Base-by-base conservation (phyloP, 176 grass and related monocot genomes). In the Triticum urartu region DNA sequence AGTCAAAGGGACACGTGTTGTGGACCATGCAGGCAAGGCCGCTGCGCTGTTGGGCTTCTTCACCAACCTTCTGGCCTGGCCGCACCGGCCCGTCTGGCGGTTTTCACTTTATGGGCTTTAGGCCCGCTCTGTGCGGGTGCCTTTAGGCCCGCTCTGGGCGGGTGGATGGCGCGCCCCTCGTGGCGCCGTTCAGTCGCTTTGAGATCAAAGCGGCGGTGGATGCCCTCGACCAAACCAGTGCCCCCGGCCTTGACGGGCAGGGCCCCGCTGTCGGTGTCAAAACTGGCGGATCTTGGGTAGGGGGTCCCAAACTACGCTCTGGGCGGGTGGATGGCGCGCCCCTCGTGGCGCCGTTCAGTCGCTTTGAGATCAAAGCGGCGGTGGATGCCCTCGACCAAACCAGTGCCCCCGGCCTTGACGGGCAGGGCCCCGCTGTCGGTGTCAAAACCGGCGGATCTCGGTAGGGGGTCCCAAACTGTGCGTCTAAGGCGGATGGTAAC, bases 51-150 rank as follows among this genome's bases (percentile, higher is more conserved):
- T 22, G 2, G 21, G 7, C 7, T 61, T 61, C 59, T 61, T 22
- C 21, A 0, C 59, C 7, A 1, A 9, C 7, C 7, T 61, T 3
- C 3, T 61, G 21, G 8, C 8, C 21, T 0, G 21, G 0, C 2
- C 21, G 8, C 7, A 8, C 0, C 0, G 11, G 11, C 4, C 12
- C 3, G 12, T 47, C 3, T 34, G 25, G 64, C 5, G 1, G 4
- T 67, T 67, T 13, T 30, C 17, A 5, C 5, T 34, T 0, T 1
- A 0, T 4, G 2, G 13, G 4, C 5, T 67, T 4, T 67, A 34
- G 5, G 4, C 26, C 5, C 0, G 2, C 5, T 11, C 9, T 0
- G 5, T 13, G 0, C 5, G 4, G n/a, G n/a, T n/a, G n/a, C n/a
- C n/a, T n/a, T n/a, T n/a, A n/a, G n/a, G n/a, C n/a, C n/a, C n/a